Base-by-base conservation (phyloP, 345 rosid genomes). In the Pseudoturritis turrita region DNA sequence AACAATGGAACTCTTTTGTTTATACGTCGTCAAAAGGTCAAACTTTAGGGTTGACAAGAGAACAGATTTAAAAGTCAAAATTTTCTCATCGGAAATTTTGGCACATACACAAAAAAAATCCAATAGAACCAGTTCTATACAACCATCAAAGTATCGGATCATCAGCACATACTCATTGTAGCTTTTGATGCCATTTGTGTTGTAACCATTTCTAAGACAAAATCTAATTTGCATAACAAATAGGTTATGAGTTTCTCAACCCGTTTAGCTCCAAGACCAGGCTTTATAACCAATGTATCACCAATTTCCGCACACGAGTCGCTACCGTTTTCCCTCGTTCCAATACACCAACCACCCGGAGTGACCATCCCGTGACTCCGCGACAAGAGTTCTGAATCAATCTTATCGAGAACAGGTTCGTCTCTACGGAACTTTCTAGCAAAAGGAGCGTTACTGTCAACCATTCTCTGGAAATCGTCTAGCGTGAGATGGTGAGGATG, bases 331-430 rank as follows among this genome's bases (percentile, higher is more conserved):
- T 80, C 84, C 49, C 82, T 37, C 3, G 75, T 81, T 53, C 97
- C 99, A n/a, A 81, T 61, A 77, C 99, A 95, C 99, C 99, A 95
- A 33, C 96, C 99, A 53, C 97, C 99, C 0, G 96, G 91, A 41
- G 89, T 90, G 36, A 83, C 71, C 96, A 79, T 85, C 33, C 79
- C 85, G 1, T 78, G 83, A 36, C 83, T 56, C 14, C 93, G 83
- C 29, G 81, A 82, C 78, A 95, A 79, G 58, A 91, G 93, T 46
- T 95, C 92, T 0, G 85, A 72, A 68, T 95, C 99, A 3, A 95
- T 77, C 81, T 83, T 88, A 65, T 87, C 86, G 0, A 91, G 97
- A 55, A 91, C 96, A 0, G 88, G 96, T 55, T 89, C 88, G 0
- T 87, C 81, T 2, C 77, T 78, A 19, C 70, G 81, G 76, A 95